Base-by-base conservation (phyloP, 371 early-diverging fungal species). In the Batkoa obscura region DNA sequence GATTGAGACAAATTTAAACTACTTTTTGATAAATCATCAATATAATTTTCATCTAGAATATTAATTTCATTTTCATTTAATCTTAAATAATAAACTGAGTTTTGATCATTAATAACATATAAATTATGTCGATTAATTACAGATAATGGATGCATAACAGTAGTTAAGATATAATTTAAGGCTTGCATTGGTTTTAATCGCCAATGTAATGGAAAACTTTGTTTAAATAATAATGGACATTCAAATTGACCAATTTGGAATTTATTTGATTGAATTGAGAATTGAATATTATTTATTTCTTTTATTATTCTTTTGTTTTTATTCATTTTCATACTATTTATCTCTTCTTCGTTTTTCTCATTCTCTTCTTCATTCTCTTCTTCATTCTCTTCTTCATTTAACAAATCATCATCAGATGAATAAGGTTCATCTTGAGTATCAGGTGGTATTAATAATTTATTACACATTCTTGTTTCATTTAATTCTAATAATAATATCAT, bases 61-160 rank as follows among this genome's bases (percentile, higher is more conserved):
- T 45, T 23, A n/a, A 3, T n/a, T n/a, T 45, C 45, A 12, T 30
- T 32, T 57, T 57, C 50, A 12, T 31, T 37, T 12, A 84, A 55
- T 35, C 72, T 68, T 55, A 83, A 67, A 55, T 84, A 84, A n/a
- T 77, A 74, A 0, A 81, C 75, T 1, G 64, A 62, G 52, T 66
- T 61, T 50, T 73, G 64, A 13, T 73, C 70, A 15, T 73, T 73
- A 48, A 74, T 73, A 0, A 86, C 85, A 60, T 81, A 81, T 72
- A 81, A 75, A 56, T 82, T 74, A 31, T 78, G 78, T 23, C 87
- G 70, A 61, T 90, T 90, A 36, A 72, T 68, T 12, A 90, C 81
- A 23, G 75, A 68, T 33, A 86, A 74, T 1, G 76, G 73, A 13
- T 72, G 66, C 10, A 88, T 64, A 0, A 77, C 67, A 31, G 68